A percentile compares a stretch with the other conserved stretches of the same genome.
These are phyloP conservation scores for Strobilomyces dryophilus DNA, from an alignment of 768 basidiomycete genomes.

Conservation along the genomic window DNA sequence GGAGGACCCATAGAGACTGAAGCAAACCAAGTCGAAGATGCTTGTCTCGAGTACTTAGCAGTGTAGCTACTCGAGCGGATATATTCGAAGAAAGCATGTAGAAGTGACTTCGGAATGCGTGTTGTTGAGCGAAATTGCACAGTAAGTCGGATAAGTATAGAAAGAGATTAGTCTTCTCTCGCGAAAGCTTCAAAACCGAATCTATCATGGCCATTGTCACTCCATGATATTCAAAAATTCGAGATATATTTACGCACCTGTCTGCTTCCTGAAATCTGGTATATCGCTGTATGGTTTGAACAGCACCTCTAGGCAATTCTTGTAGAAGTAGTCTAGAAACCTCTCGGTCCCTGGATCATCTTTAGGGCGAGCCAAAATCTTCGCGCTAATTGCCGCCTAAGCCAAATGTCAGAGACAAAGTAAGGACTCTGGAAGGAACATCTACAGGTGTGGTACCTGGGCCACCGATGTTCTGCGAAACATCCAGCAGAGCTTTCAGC, in stretches of 20 bases:
- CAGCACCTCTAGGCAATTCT: constrained; percentile 70
- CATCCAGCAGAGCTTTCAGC: constrained; percentile 76
- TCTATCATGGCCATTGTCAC: constrained; percentile 33
- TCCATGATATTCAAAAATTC: constrained; percentile 1
- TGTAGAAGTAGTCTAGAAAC: constrained; percentile 94
- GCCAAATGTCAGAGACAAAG: constrained; percentile 5
- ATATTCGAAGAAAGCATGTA: constrained; percentile 82
- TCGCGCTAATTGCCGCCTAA: constrained; percentile 33
- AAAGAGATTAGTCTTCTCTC: constrained; percentile 79
- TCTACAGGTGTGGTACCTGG: constrained; percentile 36
- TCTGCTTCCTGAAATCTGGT: constrained; percentile 57
- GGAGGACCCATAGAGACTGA: not conserved
- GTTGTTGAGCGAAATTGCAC: constrained; percentile 83
- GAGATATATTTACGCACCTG: constrained; percentile 30
- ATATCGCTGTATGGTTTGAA: constrained; percentile 76
- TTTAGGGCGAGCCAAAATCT: constrained; percentile 55
- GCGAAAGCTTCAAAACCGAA: constrained; percentile 49
- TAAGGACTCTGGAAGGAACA: not conserved
- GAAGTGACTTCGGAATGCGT: constrained; percentile 89
- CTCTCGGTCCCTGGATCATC: constrained; percentile 85
- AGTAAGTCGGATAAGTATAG: constrained; percentile 90
- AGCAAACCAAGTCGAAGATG: constrained; percentile 84
- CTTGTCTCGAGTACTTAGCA: constrained; percentile 84
- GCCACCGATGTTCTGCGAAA: constrained; percentile 46
- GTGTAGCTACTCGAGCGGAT: constrained; percentile 63